These are phyloP conservation scores for Leucaena leucocephala DNA, from an alignment of 306 rosid genomes.

Conservation along the genomic window DNA sequence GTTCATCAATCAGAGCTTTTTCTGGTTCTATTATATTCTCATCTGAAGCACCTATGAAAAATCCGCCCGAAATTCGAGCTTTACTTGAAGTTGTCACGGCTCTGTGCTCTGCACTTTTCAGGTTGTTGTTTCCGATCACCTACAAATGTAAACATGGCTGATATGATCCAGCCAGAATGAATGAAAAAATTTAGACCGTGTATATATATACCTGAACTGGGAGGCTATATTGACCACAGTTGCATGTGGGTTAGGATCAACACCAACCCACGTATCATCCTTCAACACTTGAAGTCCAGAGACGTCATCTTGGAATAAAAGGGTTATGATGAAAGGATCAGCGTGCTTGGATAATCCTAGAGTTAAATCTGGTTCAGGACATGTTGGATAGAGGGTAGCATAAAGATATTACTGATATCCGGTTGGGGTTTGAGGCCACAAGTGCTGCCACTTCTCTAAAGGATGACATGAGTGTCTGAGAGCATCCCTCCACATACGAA, in stretches of 20 bases:
- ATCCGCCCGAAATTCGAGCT: conserved; percentile 38
- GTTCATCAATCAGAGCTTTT: conserved; percentile 42
- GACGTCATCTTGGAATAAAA: conserved; percentile 31
- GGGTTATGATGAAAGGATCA: conserved; percentile 27
- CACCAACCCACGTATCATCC: conserved; percentile 38
- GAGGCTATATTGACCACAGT: conserved; percentile 35
- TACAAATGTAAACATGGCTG: too few species aligned
- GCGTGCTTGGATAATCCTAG: conserved; percentile 34
- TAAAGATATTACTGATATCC: neutral
- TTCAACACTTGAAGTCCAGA: conserved; percentile 43
- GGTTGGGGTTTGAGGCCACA: neutral
- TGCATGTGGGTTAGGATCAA: conserved; percentile 38
- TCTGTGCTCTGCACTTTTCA: neutral
- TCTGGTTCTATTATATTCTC: conserved; percentile 53
- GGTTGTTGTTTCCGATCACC: neutral
- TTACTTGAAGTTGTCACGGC: neutral
- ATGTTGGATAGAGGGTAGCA: too few species aligned
- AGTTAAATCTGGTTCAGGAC: conserved; percentile 37
- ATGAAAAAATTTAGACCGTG: neutral
- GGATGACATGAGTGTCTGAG: neutral
- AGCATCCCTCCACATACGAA: neutral
- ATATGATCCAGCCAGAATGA: neutral
- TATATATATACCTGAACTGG: neutral
- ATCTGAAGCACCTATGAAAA: conserved; percentile 45
- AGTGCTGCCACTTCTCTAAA: neutral